Evolutionary conservation across 2,329 filamentous ascomycete species (phyloP), one percentile per base, ranked within the genome.

Genomic region (Stromatinia cepivora): DNA sequence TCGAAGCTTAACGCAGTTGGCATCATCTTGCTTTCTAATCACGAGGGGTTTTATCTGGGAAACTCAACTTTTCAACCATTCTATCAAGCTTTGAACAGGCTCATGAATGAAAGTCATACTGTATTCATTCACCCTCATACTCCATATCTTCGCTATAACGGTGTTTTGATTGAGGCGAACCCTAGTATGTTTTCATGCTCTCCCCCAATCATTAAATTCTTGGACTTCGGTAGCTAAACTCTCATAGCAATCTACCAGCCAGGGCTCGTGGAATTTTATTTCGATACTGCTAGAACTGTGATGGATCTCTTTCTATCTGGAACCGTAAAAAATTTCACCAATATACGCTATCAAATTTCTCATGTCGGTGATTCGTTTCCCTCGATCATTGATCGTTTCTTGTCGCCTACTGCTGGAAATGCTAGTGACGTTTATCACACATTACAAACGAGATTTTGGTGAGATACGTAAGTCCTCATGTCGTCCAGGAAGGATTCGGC

Each of bases 381-480:
- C 2, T 64, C 61, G 7, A 53, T 64, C 31, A 50, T 64, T 17
- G 61, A 64, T 69, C 58, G 61, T 3, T 64, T 64, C 34, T 39
- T 53, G 13, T 28, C 13, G 2, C 4, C 20, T 25, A 39, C 17
- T 36, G 31, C 48, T n/a, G 11, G 3, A n/a, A 36, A 53, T 36
- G 9, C 17, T 7, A 50, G 15, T 8, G 34, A 34, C 15, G 11
- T 64, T 36, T 64, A 64, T 22, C 13, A 53, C 28, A 25, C 42
- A 10, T 28, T 64, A 22, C 48, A 28, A 10, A 64, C 61, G 28
- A n/a, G 61, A 28, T 64, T 64, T 52, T 64, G 61, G 61, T 64
- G 46, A 48, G 46, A 64, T 42, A 64, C 25, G 46, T 64, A 64
- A 52, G 61, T 25, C 25, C 13, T 53, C 34, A 52, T 15, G 25